Conservation (phyloP, 805 yeast genomes). For the Saturnispora diversa region DNA sequence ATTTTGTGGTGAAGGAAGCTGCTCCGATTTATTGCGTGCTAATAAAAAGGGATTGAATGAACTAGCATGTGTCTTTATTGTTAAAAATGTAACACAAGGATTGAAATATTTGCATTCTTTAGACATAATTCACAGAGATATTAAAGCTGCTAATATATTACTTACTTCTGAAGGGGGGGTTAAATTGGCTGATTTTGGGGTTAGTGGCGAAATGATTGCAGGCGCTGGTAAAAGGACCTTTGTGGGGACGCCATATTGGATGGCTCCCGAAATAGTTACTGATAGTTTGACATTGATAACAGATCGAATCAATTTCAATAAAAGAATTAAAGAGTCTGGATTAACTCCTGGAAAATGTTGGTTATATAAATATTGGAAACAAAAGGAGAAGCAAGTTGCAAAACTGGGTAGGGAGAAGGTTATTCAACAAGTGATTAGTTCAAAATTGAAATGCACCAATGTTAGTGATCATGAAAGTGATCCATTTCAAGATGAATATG, state of each 20-base stretch:
- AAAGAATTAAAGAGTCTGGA: constrained; percentile 9
- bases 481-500: not conserved
- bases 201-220: constrained; percentile 66
- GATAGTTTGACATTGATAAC: constrained; percentile 13
- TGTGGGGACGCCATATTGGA: constrained; percentile 58
- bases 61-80: constrained; percentile 50
- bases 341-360: constrained; percentile 6
- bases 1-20: constrained; percentile 91
- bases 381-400: not conserved
- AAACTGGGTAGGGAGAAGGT: not conserved
- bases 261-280: constrained; percentile 94
- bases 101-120: constrained; percentile 62
- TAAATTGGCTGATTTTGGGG: constrained; percentile 94
- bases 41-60: constrained; percentile 47
- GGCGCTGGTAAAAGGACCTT: constrained; percentile 44
- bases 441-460: too few relatives aligned
- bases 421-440: not conserved
- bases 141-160: constrained; percentile 86
- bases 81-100: constrained; percentile 60
- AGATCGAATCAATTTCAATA: constrained; percentile 10
- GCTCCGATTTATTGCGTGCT: constrained; percentile 61
- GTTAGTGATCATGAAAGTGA: constrained; percentile 10
- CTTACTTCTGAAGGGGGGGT: constrained; percentile 65
- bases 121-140: constrained; percentile 85
- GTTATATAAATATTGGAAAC: constrained; percentile 14